phyloP scores from a whole-genome alignment of 164 flowering plant species.

The Platanus orientalis region DNA sequence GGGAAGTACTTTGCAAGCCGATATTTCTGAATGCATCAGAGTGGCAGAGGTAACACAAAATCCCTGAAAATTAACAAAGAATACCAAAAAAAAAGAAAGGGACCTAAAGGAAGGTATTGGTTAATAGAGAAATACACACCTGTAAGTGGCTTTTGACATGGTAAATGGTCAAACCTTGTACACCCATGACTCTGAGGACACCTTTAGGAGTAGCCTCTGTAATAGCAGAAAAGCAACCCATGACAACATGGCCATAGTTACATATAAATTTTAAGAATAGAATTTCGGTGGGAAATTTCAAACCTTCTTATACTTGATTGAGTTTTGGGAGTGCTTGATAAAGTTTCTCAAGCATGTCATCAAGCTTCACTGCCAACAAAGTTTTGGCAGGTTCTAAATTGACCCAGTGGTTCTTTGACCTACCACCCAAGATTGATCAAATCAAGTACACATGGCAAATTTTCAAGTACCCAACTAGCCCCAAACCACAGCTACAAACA shows the following conservation, averaged over 20 bases:
- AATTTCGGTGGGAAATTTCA: background rate
- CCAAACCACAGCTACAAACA: background rate
- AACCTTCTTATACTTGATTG: too few species aligned
- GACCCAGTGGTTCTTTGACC: background rate
- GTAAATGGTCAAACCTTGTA: constrained; percentile 84
- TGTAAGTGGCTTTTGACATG: constrained; percentile 98
- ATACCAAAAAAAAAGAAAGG: background rate
- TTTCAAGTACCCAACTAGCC: background rate
- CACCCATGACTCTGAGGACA: constrained; percentile 93
- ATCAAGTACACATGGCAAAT: background rate
- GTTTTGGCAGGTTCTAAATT: background rate
- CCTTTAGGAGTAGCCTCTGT: constrained; percentile 98
- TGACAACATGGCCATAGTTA: background rate
- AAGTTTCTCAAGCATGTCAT: background rate
- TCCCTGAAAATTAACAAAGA: background rate
- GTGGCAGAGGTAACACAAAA: constrained; percentile 5
- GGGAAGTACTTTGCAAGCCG: constrained; percentile 94
- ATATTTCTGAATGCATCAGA: constrained; percentile 64
- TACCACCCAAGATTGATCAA: too few species aligned
- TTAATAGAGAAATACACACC: constrained; percentile 30
- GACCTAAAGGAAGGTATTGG: background rate
- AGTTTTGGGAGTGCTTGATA: background rate
- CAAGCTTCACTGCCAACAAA: background rate
- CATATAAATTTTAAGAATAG: background rate
- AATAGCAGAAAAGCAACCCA: constrained; percentile 6